Base-by-base conservation (phyloP, 1,284 basidiomycete genomes). In the Taiwanofungus camphoratus region DNA sequence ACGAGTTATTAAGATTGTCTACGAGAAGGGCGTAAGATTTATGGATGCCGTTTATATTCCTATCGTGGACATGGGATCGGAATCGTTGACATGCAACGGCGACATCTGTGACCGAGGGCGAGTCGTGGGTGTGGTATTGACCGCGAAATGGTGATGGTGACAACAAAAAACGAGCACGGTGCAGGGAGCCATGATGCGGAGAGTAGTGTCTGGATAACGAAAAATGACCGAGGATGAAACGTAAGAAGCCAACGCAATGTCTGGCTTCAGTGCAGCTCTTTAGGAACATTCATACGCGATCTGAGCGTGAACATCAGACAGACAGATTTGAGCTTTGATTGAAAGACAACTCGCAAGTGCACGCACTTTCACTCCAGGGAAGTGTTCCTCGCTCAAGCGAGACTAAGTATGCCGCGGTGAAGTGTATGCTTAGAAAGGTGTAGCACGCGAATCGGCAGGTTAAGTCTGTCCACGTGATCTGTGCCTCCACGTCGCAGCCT, bases 281-380 rank as follows among this genome's bases (percentile, higher is more conserved):
- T 50, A 55, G 53, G 58, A 54, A 61, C 63, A 65, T 65, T 55
- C 60, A 63, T 61, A 40, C 52, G 52, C 38, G 43, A 38, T 31
- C 52, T 53, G 24, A n/a, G n/a, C n/a, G n/a, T n/a, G n/a, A n/a
- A n/a, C n/a, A n/a, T n/a, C n/a, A n/a, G n/a, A n/a, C n/a, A n/a
- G n/a, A n/a, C n/a, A n/a, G n/a, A n/a, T n/a, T n/a, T n/a, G n/a
- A n/a, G n/a, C n/a, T n/a, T n/a, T n/a, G n/a, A n/a, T n/a, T n/a
- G n/a, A n/a, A n/a, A n/a, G n/a, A n/a, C n/a, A n/a, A n/a, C n/a
- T n/a, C n/a, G n/a, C n/a, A n/a, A n/a, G n/a, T n/a, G n/a, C n/a
- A n/a, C n/a, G n/a, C n/a, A n/a, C n/a, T n/a, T n/a, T n/a, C n/a
- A n/a, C n/a, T n/a, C n/a, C n/a, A n/a, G n/a, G n/a, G n/a, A n/a